Base-by-base conservation (phyloP, 176 grass and related monocot genomes). In the Guadua angustifolia region DNA sequence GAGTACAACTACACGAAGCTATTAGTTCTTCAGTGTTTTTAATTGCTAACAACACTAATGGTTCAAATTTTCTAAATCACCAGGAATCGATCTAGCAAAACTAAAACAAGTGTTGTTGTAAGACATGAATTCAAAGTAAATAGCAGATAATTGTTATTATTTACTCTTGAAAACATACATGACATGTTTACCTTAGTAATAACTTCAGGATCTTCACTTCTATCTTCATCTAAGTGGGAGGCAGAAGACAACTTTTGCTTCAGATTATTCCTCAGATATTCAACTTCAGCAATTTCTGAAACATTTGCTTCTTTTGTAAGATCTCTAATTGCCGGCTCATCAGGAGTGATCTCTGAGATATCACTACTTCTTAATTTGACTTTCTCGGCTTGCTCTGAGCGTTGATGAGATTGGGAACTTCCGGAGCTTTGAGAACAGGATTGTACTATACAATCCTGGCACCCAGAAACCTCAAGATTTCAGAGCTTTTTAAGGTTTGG, bases 361-460 rank as follows among this genome's bases (percentile, higher is more conserved):
- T n/a, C 36, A 78, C 74, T 46, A 73, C 51, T 58, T 46, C 51
- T 58, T 46, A 13, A 71, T 66, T 22, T 69, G 46, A 73, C 67
- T 45, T 79, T 13, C 44, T 88, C 68, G 65, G 17, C 24, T 79
- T 83, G 42, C 44, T 83, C 17, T 39, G 68, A 79, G 49, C 59
- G 5, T 73, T 25, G 59, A 53, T 73, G 21, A 50, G 80, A 73
- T 45, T 64, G 74, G 38, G 51, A 60, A 82, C 50, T 69, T 69
- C 62, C 42, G 1, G 80, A 59, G 26, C 47, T 73, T 56, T 13
- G 21, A 79, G 36, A 84, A 84, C 46, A 58, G 18, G 36, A 84
- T 50, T 58, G 66, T 71, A 88, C 36, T 79, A 79, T 57, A 65
- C 36, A 65, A 79, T 84, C 74, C 57, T 79, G 74, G 46, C 86